A percentile compares a stretch with the other conserved stretches of the same genome.
Evolutionary conservation across 331 rosid genomes (phyloP).

Genomic region (Acacia concinna): DNA sequence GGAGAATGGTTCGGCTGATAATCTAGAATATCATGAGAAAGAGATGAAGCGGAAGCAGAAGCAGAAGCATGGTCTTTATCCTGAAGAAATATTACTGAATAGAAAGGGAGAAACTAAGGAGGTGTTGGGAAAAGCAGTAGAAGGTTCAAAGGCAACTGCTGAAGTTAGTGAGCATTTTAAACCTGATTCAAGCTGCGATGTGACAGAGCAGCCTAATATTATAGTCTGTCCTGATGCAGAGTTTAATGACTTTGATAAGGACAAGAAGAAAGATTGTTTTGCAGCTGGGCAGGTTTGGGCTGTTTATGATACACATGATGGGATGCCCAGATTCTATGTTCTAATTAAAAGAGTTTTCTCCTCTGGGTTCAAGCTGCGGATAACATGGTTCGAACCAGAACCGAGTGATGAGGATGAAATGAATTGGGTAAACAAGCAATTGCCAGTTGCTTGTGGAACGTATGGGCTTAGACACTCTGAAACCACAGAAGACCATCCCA

Average conservation of each 20-base stretch:
- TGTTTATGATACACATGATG: slow-evolving; percentile 62
- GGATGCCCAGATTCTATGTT: slow-evolving; percentile 91
- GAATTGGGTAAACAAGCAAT: slow-evolving; percentile 46
- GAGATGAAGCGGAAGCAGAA: slow-evolving; percentile 41
- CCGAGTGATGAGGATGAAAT: slow-evolving; percentile 45
- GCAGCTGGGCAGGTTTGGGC: slow-evolving; percentile 84
- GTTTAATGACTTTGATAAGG: slow-evolving; percentile 66
- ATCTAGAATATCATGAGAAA: slow-evolving; percentile 31
- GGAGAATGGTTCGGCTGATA: slow-evolving; percentile 41
- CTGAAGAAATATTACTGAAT: slow-evolving; percentile 37
- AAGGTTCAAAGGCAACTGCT: slow-evolving; percentile 26
- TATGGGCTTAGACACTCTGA: slow-evolving; percentile 43
- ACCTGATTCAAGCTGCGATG: slow-evolving; percentile 29
- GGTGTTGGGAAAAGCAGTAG: slow-evolving; percentile 29
- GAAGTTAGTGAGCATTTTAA: slow-evolving; percentile 35
- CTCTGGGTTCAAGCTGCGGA: slow-evolving; percentile 62
- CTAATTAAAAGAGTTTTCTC: slow-evolving; percentile 56
- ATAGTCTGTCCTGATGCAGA: slow-evolving; percentile 63
- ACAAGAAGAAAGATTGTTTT: slow-evolving; percentile 52
- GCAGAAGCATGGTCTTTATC: slow-evolving; percentile 31
- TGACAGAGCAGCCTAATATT: slow-evolving; percentile 22
- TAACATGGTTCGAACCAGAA: slow-evolving; percentile 77
- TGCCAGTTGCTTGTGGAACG: slow-evolving; percentile 85
- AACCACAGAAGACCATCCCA: slow-evolving; percentile 36
- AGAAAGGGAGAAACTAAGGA: slow-evolving; percentile 31